Conservation (phyloP, 2,329 filamentous ascomycete genomes). For the Seiridium unicorne region DNA sequence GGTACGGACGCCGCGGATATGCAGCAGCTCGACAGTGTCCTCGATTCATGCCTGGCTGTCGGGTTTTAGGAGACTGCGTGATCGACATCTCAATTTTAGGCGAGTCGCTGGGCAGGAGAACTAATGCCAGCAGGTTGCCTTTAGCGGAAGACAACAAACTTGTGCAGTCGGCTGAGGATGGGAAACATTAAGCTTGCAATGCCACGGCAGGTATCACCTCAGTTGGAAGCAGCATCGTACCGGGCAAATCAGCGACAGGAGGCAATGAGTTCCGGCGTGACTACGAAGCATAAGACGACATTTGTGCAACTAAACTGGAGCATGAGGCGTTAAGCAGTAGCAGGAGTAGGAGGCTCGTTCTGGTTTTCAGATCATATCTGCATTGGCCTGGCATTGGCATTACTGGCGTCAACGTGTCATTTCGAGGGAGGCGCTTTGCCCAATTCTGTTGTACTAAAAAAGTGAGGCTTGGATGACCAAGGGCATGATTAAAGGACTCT, state of each 20-base stretch:
- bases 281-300: neutral
- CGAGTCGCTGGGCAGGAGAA: too few relatives aligned
- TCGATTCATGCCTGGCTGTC: constrained; percentile 55
- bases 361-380: neutral
- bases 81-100: too few relatives aligned
- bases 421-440: neutral
- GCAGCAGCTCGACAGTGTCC: constrained; percentile 51
- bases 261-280: neutral
- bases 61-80: constrained; percentile 20
- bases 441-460: neutral
- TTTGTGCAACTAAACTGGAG: neutral
- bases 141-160: too few relatives aligned
- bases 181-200: too few relatives aligned
- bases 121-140: too few relatives aligned
- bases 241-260: too few relatives aligned
- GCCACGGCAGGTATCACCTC: too few relatives aligned
- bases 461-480: neutral
- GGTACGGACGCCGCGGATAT: constrained; percentile 53
- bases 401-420: neutral
- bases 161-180: too few relatives aligned
- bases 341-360: neutral
- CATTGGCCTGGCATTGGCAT: constrained; percentile 1
- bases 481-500: neutral
- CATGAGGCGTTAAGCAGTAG: neutral
- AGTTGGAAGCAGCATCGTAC: too few relatives aligned